Evolutionary conservation across 257 asterid species (phyloP).

Genomic region (Penstemon barbatus): DNA sequence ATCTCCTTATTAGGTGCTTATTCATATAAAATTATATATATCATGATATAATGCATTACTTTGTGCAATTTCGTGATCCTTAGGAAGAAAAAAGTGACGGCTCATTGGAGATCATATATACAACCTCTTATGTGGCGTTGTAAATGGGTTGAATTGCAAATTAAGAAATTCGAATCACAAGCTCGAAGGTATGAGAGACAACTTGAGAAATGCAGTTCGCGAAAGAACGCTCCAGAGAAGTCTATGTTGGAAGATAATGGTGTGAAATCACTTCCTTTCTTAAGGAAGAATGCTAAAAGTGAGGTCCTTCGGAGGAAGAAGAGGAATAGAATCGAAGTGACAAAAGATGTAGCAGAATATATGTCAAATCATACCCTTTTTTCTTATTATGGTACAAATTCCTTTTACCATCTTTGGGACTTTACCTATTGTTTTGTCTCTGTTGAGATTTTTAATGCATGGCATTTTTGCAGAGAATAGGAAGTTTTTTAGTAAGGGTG

Average conservation of each 20-base stretch:
- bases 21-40: background rate
- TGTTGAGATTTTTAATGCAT: slow-evolving; percentile 16
- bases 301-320: slow-evolving; percentile 57
- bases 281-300: slow-evolving; percentile 25
- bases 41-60: background rate
- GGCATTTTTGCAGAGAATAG: slow-evolving; percentile 49
- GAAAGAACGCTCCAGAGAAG: slow-evolving; percentile 36
- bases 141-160: slow-evolving; percentile 82
- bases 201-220: slow-evolving; percentile 42
- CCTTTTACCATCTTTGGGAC: slow-evolving; percentile 13
- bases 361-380: slow-evolving; percentile 76
- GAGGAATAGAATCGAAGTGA: slow-evolving; percentile 61
- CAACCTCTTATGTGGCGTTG: slow-evolving; percentile 79
- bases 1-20: slow-evolving; percentile 7
- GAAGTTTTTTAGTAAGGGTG: slow-evolving; percentile 38
- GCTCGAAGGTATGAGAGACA: slow-evolving; percentile 52
- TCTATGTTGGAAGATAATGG: slow-evolving; percentile 33
- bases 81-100: slow-evolving; percentile 64
- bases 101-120: slow-evolving; percentile 69
- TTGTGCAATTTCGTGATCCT: slow-evolving; percentile 23
- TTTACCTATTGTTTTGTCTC: slow-evolving; percentile 16
- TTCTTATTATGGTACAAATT: slow-evolving; percentile 59
- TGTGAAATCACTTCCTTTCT: slow-evolving; percentile 48
- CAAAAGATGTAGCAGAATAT: slow-evolving; percentile 41
- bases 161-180: slow-evolving; percentile 49